phyloP scores from a whole-genome alignment of 805 yeast genomes.

The Candida easanensis region DNA sequence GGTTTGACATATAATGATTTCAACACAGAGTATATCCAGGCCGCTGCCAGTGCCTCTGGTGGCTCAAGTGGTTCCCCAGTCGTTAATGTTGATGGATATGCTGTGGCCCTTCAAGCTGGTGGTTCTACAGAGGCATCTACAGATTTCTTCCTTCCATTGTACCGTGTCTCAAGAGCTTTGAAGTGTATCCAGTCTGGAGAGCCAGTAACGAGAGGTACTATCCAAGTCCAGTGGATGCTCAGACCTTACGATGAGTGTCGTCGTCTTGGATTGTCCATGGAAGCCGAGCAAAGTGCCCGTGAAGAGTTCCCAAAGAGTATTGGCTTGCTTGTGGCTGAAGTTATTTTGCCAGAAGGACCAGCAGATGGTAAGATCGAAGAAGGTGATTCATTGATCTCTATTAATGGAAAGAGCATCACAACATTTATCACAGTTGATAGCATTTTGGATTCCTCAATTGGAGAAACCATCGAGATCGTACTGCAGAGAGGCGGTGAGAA shows the following conservation, averaged over 20 bases:
- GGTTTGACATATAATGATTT: conserved; percentile 85
- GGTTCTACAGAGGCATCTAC: conserved; percentile 90
- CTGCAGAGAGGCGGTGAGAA: conserved; percentile 76
- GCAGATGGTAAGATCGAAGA: conserved; percentile 70
- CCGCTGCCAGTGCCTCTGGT: conserved; percentile 94
- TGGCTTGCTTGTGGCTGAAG: conserved; percentile 80
- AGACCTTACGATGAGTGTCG: conserved; percentile 90
- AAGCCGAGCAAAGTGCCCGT: conserved; percentile 70
- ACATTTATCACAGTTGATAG: conserved; percentile 82
- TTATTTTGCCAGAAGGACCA: conserved; percentile 83
- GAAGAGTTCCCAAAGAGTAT: conserved; percentile 65
- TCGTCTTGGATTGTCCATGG: conserved; percentile 76
- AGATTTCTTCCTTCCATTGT: conserved; percentile 85
- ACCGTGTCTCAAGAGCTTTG: conserved; percentile 79
- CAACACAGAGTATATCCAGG: conserved; percentile 91
- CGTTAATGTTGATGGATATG: conserved; percentile 83
- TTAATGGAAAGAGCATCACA: conserved; percentile 61
- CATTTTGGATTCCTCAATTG: conserved; percentile 71
- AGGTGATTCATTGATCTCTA: conserved; percentile 79
- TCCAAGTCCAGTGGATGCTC: conserved; percentile 85
- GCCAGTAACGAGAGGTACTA: conserved; percentile 83
- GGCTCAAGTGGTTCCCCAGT: conserved; percentile 97
- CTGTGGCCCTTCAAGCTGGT: conserved; percentile 92
- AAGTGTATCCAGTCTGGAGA: conserved; percentile 57
- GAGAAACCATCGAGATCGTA: conserved; percentile 48